Conservation (phyloP, 164 flowering plant genomes). For the Annona squamosa region DNA sequence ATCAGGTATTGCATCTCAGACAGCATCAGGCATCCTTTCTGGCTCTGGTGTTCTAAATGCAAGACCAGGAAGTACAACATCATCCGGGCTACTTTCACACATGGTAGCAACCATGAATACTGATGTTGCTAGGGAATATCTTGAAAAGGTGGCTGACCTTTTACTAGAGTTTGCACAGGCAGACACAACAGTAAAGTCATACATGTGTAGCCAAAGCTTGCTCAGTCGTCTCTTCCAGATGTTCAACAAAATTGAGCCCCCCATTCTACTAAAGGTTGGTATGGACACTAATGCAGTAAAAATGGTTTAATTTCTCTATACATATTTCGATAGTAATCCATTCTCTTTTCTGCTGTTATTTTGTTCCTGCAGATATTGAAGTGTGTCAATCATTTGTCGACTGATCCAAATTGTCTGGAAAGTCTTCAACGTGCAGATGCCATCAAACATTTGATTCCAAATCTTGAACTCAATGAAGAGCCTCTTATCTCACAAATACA, state of each 20-base stretch:
- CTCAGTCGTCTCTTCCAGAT: constrained; percentile 94
- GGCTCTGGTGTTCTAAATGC: constrained; percentile 98
- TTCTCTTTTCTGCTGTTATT: constrained; percentile 6
- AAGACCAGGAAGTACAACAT: constrained; percentile 92
- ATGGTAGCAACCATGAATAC: constrained; percentile 88
- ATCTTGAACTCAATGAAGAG: constrained; percentile 94
- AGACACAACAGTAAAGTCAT: constrained; percentile 81
- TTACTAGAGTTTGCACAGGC: constrained; percentile 87
- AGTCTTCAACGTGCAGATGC: constrained; percentile 97
- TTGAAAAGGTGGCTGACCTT: constrained; percentile 93
- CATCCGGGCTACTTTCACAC: constrained; percentile 87
- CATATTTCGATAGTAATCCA: background rate
- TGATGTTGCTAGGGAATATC: constrained; percentile 90
- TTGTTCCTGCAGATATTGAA: constrained; percentile 51
- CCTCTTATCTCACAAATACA: constrained; percentile 80
- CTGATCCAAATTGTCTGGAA: constrained; percentile 96
- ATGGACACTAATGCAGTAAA: background rate
- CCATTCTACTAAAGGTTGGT: constrained; percentile 82
- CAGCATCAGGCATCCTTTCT: constrained; percentile 89
- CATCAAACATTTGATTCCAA: constrained; percentile 88
- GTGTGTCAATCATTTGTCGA: constrained; percentile 86
- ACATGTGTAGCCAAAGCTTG: constrained; percentile 93
- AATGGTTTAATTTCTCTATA: background rate
- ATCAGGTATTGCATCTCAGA: constrained; percentile 80
- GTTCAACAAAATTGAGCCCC: constrained; percentile 84